Conservation (phyloP, 257 asterid genomes). For the Ajuga chamaepitys region DNA sequence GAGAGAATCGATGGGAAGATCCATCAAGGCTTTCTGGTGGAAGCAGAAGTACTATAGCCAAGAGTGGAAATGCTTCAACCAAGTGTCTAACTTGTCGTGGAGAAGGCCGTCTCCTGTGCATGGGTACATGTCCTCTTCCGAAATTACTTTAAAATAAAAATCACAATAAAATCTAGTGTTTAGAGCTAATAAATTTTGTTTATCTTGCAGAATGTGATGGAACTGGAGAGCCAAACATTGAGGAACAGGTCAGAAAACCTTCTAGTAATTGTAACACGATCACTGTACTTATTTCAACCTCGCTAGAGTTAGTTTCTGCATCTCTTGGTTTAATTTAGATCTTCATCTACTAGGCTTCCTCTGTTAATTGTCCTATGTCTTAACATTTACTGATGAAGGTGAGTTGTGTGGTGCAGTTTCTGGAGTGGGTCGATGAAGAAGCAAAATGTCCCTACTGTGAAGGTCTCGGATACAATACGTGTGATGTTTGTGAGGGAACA, state of each 20-base stretch:
- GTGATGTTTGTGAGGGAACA: slow-evolving; percentile 63
- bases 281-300: background rate
- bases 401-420: slow-evolving; percentile 50
- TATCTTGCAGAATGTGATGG: slow-evolving; percentile 86
- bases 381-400: background rate
- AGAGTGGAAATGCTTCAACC: slow-evolving; percentile 23
- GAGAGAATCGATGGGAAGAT: slow-evolving; percentile 98
- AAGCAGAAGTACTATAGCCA: slow-evolving; percentile 25
- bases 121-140: slow-evolving; percentile 43
- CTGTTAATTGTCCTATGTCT: background rate
- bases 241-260: slow-evolving; percentile 60
- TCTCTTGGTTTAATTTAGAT: background rate
- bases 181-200: slow-evolving; percentile 5
- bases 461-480: slow-evolving; percentile 57
- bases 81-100: slow-evolving; percentile 74
- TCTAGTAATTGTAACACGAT: background rate
- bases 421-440: slow-evolving; percentile 92
- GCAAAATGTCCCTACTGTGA: slow-evolving; percentile 78
- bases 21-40: slow-evolving; percentile 65
- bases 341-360: background rate
- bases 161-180: too few species aligned
- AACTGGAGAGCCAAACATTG: slow-evolving; percentile 92
- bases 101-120: slow-evolving; percentile 85
- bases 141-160: too few species aligned
- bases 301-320: background rate